These are phyloP conservation scores for Botrytis cinerea DNA, from an alignment of 2,329 filamentous ascomycete genomes.

Conservation along the genomic window DNA sequence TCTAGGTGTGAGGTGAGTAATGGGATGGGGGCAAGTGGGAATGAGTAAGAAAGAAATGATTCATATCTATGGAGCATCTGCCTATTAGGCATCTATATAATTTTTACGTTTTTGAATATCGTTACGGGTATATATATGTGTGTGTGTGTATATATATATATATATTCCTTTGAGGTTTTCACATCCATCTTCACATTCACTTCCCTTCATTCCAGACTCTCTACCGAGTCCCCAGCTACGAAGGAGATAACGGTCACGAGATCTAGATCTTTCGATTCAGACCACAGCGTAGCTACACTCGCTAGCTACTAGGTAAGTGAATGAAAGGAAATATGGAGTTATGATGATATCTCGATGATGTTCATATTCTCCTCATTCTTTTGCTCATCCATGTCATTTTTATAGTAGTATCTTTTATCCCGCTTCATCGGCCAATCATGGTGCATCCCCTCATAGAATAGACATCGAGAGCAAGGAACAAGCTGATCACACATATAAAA, in stretches of 20 bases:
- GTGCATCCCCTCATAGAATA: background rate
- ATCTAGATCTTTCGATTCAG: background rate
- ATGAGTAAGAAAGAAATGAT: background rate
- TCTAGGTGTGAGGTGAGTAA: background rate
- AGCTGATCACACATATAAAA: conserved; percentile 17
- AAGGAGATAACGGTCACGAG: background rate
- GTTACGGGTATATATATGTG: background rate
- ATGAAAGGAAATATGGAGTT: background rate
- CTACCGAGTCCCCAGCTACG: background rate
- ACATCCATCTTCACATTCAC: background rate
- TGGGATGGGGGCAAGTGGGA: background rate
- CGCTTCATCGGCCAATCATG: background rate
- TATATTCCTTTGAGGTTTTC: background rate
- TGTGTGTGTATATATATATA: background rate
- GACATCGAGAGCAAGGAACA: conserved; percentile 7
- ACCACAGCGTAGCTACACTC: background rate
- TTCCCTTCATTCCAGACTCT: background rate
- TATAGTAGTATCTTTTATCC: background rate
- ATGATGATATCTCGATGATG: background rate
- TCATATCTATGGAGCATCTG: background rate
- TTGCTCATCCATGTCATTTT: background rate
- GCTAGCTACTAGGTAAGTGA: background rate
- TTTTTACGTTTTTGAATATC: background rate
- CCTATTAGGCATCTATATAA: background rate
- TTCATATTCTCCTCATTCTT: background rate